phyloP scores from a whole-genome alignment of 768 basidiomycete species.

The Gloeopeniophorella convolvens region DNA sequence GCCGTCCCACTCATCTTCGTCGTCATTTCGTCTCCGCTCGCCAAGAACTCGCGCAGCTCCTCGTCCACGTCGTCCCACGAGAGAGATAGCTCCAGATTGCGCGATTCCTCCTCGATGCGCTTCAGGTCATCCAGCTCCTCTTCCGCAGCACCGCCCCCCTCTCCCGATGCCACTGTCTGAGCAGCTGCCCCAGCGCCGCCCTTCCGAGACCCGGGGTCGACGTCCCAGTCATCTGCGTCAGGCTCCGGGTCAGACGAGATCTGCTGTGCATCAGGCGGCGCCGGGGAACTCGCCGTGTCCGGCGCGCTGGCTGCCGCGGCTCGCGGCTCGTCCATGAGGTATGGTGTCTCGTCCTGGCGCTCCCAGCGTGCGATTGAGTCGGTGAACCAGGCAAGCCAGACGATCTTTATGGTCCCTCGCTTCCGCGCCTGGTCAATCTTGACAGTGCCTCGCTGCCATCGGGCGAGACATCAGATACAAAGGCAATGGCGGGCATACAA shows the following conservation, averaged over 20 bases:
- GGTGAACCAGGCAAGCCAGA: conserved; percentile 85
- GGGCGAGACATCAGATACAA: conserved; percentile 4
- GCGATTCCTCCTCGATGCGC: conserved; percentile 13
- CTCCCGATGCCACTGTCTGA: conserved; percentile 18
- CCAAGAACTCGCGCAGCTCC: conserved; percentile 17
- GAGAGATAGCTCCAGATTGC: conserved; percentile 10
- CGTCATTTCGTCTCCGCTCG: conserved; percentile 26
- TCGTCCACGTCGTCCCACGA: conserved; percentile 19
- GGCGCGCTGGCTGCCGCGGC: conserved; percentile 30
- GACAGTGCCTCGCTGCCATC: conserved; percentile 69
- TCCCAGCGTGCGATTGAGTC: conserved; percentile 88
- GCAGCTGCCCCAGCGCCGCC: conserved; percentile 19
- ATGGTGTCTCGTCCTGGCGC: conserved; percentile 70
- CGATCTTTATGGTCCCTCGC: conserved; percentile 73
- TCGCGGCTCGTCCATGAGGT: conserved; percentile 58
- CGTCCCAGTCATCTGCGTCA: conserved; percentile 64
- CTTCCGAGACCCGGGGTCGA: conserved; percentile 28
- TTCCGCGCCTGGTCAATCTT: conserved; percentile 83
- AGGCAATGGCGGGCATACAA: conserved; percentile 11
- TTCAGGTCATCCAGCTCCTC: conserved; percentile 19
- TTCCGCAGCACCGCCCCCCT: conserved; percentile 13
- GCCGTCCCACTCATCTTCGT: conserved; percentile 25
- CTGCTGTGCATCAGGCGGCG: conserved; percentile 41
- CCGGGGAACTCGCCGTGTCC: conserved; percentile 33
- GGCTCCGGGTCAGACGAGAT: conserved; percentile 63